A percentile compares a stretch with the other conserved stretches of the same genome.
phyloP scores from a whole-genome alignment of 805 yeast genomes.

The Metschnikowia cubensis region DNA sequence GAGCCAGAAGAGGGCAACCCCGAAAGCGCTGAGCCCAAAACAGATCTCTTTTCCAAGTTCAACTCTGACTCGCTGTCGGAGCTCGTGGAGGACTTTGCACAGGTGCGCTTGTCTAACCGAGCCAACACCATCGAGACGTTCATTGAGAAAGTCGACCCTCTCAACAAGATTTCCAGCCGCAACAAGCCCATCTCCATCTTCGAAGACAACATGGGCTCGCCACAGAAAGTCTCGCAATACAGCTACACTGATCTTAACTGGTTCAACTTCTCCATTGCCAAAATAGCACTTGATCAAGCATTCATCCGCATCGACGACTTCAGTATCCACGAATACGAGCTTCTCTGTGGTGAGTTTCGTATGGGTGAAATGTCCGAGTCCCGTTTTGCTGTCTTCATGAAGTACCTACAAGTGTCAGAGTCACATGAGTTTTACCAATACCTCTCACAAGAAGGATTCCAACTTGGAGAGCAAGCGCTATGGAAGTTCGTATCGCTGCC shows the following conservation, averaged over 20 bases:
- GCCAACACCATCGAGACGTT: constrained; percentile 28
- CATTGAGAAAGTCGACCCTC: constrained; percentile 42
- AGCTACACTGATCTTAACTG: constrained; percentile 34
- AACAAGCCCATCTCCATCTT: constrained; percentile 37
- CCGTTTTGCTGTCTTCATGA: constrained; percentile 17
- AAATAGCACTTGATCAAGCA: constrained; percentile 13
- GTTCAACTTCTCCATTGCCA: constrained; percentile 37
- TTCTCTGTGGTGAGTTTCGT: constrained; percentile 14
- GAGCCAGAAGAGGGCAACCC: not conserved
- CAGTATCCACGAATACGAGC: constrained; percentile 15
- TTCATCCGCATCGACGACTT: constrained; percentile 9
- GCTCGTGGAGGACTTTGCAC: constrained; percentile 18
- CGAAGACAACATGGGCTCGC: constrained; percentile 38
- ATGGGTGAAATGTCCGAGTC: constrained; percentile 6
- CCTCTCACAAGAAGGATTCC: constrained; percentile 16
- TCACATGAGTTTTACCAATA: constrained; percentile 16
- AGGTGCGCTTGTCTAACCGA: constrained; percentile 15
- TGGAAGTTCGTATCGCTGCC: constrained; percentile 19
- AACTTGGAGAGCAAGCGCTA: constrained; percentile 16
- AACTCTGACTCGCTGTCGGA: constrained; percentile 10
- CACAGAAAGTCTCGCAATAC: constrained; percentile 31
- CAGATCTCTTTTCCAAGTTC: constrained; percentile 7
- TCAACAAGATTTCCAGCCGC: constrained; percentile 30
- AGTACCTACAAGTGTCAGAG: constrained; percentile 16
- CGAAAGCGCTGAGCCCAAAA: not conserved